Percentiles rank a stretch among this genome's conserved stretches.
These are phyloP conservation scores for Epichloe hybrida DNA, from an alignment of 2,329 filamentous ascomycete genomes.

Conservation along the genomic window DNA sequence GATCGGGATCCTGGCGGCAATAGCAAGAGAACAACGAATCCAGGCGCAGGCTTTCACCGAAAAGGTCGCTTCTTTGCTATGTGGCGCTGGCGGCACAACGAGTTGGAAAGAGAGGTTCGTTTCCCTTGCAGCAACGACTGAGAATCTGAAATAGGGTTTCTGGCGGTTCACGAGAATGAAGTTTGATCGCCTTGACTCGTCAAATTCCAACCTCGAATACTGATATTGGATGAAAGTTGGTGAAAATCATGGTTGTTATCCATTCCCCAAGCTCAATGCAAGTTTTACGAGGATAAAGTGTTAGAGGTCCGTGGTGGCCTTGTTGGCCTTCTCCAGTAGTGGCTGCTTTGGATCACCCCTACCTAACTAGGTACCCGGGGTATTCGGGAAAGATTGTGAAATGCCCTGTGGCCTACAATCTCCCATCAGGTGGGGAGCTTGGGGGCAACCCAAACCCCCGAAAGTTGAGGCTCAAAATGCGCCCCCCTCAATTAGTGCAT, in stretches of 20 bases:
- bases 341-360: not conserved
- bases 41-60: not conserved
- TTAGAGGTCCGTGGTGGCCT: no score
- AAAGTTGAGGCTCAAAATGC: slow-evolving; percentile 5
- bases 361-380: not conserved
- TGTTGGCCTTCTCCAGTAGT: no score
- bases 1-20: not conserved
- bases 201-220: no score
- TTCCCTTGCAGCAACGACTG: not conserved
- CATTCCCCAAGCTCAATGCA: no score
- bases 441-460: slow-evolving; percentile 2
- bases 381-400: not conserved
- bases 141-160: not conserved
- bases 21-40: not conserved
- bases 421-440: not conserved
- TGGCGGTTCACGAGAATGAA: no score
- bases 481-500: not conserved
- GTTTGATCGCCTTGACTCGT: no score
- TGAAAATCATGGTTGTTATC: no score
- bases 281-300: no score
- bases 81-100: not conserved
- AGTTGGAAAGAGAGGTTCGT: not conserved
- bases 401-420: not conserved
- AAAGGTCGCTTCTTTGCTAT: not conserved
- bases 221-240: no score